Evolutionary conservation across 2,329 filamentous ascomycete genomes (phyloP).

Genomic region (Neofusicoccum kwambonambiense): DNA sequence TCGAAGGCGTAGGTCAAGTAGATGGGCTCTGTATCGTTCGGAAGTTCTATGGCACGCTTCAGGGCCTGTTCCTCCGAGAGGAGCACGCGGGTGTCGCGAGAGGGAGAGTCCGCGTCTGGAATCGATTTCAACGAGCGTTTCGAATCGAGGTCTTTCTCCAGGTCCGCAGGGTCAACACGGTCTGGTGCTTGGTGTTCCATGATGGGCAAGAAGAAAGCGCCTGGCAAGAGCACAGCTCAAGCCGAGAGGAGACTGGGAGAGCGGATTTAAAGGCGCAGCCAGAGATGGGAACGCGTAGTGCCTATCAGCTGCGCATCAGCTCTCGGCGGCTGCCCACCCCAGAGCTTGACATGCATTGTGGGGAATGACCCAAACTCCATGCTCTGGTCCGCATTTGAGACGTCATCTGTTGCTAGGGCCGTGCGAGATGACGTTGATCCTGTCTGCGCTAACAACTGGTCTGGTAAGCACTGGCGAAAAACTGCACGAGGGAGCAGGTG

Average conservation of each 20-base stretch:
- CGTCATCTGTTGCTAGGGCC: background rate
- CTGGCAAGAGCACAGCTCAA: background rate
- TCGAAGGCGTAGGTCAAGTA: conserved; percentile 23
- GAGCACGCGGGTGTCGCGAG: background rate
- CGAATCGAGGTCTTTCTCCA: conserved; percentile 16
- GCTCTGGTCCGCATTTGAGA: background rate
- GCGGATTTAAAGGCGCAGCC: background rate
- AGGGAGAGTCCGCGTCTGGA: background rate
- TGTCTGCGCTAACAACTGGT: background rate
- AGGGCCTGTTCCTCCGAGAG: conserved; percentile 23
- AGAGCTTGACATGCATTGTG: conserved; percentile 1
- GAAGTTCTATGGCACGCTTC: conserved; percentile 20
- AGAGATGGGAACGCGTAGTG: background rate
- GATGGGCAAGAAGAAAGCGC: background rate
- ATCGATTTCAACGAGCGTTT: background rate
- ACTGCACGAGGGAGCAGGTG: background rate
- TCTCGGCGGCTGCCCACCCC: background rate
- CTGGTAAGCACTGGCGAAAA: background rate
- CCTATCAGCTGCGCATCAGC: background rate
- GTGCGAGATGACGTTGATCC: conserved; percentile 4
- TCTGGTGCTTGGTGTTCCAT: background rate
- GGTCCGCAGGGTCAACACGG: background rate
- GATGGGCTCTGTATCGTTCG: conserved; percentile 23
- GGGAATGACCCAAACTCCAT: background rate
- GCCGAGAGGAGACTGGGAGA: background rate